Base-by-base conservation (phyloP, 768 basidiomycete genomes). In the Clavaria fumosa region DNA sequence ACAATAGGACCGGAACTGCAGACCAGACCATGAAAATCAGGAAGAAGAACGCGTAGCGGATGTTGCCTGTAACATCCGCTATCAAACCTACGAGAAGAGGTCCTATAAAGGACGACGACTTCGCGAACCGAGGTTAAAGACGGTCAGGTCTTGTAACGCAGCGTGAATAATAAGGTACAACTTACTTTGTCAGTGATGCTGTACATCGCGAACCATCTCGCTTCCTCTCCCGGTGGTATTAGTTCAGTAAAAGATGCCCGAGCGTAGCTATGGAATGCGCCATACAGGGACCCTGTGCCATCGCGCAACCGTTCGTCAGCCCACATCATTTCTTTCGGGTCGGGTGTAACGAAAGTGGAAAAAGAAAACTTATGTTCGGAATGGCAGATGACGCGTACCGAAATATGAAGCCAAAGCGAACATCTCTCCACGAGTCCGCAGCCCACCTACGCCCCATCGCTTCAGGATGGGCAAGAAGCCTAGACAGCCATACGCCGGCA, bases 71-170 rank as follows among this genome's bases (percentile, higher is more conserved):
- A 31, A 64, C 54, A 51, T 93, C 89, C 0, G 90, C 77, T 27
- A 96, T 82, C 24, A 90, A 46, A 0, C 88, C 90, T 1, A 96
- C 90, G 19, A 88, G 59, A 4, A 90, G 62, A 2, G 93, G 93
- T 0, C 93, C 93, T 3, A 96, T 58, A 60, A 96, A 97, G 5
- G 85, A 88, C 43, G 78, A 80, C 5, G 88, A 89, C 79, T 95
- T n/a, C n/a, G n/a, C n/a, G n/a, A n/a, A n/a, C n/a, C n/a, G n/a
- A n/a, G n/a, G n/a, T n/a, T n/a, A 52, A 10, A 22, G 6, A 7
- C 33, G 21, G 20, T 9, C 23, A 17, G 30, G 51, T 47, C 26
- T 42, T 45, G 24, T 17, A 35, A 31, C 31, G 19, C 27, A 15
- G 12, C 14, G 10, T 12, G 11, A 30, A 42, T 9, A 35, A 39